Base-by-base conservation (phyloP, 768 basidiomycete species). In the Pluteus cervinus region DNA sequence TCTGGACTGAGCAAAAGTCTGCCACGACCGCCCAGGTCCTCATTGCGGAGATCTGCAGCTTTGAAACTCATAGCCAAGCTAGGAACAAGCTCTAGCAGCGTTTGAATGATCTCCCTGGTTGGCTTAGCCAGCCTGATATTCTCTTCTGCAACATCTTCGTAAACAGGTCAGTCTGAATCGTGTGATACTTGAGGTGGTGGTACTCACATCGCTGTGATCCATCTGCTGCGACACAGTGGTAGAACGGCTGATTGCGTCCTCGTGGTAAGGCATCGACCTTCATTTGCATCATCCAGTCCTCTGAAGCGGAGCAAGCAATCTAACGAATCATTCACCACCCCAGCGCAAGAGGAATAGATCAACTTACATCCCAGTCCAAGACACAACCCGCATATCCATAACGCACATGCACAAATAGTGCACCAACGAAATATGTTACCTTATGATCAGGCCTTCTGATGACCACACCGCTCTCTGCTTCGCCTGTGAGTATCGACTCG, bases 221-320 rank as follows among this genome's bases (percentile, higher is more conserved):
- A 31, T 54, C 62, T 22, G 53, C 47, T 14, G 58, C 48, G 28
- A 66, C 41, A 24, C 62, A 49, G 21, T 56, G 52, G 44, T 77
- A 77, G 43, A 75, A 76, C 2, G 75, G 72, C 39, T 77, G 75
- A 29, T 65, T 43, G 16, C 62, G 52, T 14, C 74, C 71, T 15
- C 57, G 46, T 18, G 50, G 28, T 11, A 76, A 56, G 7, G 46
- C 41, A 41, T 68, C 57, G 1, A 75, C 59, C 16, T 51, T 47
- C 71, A 72, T 74, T 20, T 58, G 50, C 11, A 29, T 34, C 8
- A 69, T 70, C 73, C 71, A 75, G 17, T 47, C 55, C 31, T 67
- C 65, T 7, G 57, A 47, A 9, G 65, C 63, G 40, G 48, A 55
- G 45, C 73, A 76, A 2, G 24, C 46, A n/a, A 23, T 32, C 63